Conservation (phyloP, 371 early-diverging fungal genomes). For the Mucor indicus region DNA sequence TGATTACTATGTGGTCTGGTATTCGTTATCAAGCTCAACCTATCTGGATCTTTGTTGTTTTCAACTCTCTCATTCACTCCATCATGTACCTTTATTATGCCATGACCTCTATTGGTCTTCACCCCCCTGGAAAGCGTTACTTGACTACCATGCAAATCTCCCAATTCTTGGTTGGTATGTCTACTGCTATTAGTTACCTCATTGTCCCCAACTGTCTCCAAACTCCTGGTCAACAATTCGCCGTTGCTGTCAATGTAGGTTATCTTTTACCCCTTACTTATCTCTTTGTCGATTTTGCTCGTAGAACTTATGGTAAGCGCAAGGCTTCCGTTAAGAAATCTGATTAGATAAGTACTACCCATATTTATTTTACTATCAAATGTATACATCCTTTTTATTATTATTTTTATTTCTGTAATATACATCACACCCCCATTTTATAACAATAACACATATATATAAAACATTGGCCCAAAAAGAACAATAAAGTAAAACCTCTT, state of each 20-base stretch:
- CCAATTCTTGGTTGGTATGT: constrained; percentile 82
- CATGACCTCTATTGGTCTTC: constrained; percentile 70
- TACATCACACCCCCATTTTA: too few species aligned
- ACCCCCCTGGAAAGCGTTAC: constrained; percentile 81
- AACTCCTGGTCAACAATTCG: constrained; percentile 60
- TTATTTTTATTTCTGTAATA: too few species aligned
- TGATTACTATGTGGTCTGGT: constrained; percentile 80
- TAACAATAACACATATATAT: too few species aligned
- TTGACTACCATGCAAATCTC: constrained; percentile 85
- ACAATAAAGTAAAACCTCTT: too few species aligned
- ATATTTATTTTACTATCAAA: too few species aligned
- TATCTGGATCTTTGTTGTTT: constrained; percentile 83
- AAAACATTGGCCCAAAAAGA: too few species aligned
- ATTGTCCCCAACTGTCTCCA: constrained; percentile 66
- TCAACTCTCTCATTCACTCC: constrained; percentile 89
- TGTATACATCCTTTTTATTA: too few species aligned
- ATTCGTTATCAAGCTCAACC: constrained; percentile 73
- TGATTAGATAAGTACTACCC: too few species aligned
- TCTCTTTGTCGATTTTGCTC: constrained; percentile 77
- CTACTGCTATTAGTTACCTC: constrained; percentile 66
- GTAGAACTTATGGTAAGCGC: constrained; percentile 59
- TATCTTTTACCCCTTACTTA: constrained; percentile 81
- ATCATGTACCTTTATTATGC: constrained; percentile 91
- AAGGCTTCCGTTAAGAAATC: constrained; percentile 49
- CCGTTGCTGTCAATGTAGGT: constrained; percentile 67